Evolutionary conservation across 768 basidiomycete genomes (phyloP), one percentile per base, ranked within the genome.

Genomic region (Heimioporus sp.): DNA sequence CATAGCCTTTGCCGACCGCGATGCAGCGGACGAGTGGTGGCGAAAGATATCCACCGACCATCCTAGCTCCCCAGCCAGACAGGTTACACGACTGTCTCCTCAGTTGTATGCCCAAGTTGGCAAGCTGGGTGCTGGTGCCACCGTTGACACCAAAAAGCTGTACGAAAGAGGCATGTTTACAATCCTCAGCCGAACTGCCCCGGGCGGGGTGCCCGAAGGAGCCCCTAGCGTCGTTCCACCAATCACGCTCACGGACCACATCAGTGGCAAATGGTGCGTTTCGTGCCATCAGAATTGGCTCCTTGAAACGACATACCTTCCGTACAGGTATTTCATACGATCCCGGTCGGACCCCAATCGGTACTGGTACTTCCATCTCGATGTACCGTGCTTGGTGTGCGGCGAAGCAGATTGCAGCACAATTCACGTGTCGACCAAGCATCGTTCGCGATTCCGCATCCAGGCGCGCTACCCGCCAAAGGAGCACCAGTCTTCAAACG

Each of bases 1-100:
- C 3, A 58, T 60, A 46, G 54, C 54, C 30, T 68, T 68, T 40
- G 48, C 49, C 11, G 52, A 42, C 12, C 56, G 62, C 37, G 59
- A 54, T 24, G 53, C 57, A n/a, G 65, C 65, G 16, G 65, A 65
- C 41, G 56, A 61, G n/a, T 68, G 65, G 64, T 68, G 56, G 59
- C 48, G 64, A 13, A 46, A 48, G 19, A 46, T 68, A 20, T 56
- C 61, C 34, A 54, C 5, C 5, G 5, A 49, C 34, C 52, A 55
- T 38, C 6, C 47, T n/a, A 38, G 42, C 31, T 46, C 46, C 32
- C 43, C 39, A 16, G 30, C n/a, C 34, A 38, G 43, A 19, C 7
- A 34, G 11, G 16, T 51, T 17, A 21, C n/a, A 35, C 50, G 50
- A 9, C 16, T 40, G 24, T 51, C 44, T 32, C 43, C 50, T 19